phyloP scores from a whole-genome alignment of 345 rosid genomes.

The Bruguiera parviflora region DNA sequence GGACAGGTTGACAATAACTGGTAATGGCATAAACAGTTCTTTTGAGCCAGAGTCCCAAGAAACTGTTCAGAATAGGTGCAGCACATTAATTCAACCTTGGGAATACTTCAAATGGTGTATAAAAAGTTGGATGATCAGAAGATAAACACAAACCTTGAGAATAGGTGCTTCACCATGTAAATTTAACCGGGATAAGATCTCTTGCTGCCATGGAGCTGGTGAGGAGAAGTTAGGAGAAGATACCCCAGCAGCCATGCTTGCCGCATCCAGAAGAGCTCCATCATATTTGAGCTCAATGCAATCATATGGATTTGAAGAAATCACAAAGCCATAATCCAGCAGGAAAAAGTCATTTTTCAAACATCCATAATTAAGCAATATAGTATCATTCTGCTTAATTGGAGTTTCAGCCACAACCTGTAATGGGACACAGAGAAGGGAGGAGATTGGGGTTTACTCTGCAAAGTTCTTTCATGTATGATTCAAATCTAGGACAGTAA shows the following conservation, averaged over 20 bases:
- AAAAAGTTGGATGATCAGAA: not conserved
- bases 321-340: conserved; percentile 76
- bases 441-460: not conserved
- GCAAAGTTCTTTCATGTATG: not conserved
- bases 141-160: conserved; percentile 52
- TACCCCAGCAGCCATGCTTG: conserved; percentile 84
- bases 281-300: conserved; percentile 80
- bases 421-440: conserved; percentile 5
- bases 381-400: conserved; percentile 50
- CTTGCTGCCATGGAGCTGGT: conserved; percentile 68
- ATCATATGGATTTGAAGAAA: conserved; percentile 70
- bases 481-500: not conserved
- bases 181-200: conserved; percentile 53
- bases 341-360: conserved; percentile 81
- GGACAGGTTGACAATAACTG: not conserved
- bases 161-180: conserved; percentile 55
- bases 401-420: conserved; percentile 79
- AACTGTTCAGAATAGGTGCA: not conserved
- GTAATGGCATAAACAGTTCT: not conserved
- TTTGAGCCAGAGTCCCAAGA: not conserved
- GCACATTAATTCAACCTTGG: too few species aligned
- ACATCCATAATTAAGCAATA: conserved; percentile 73
- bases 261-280: conserved; percentile 75
- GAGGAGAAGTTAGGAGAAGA: conserved; percentile 70
- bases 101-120: conserved; percentile 1